Base-by-base conservation (phyloP, 805 yeast genomes). In the Candida piceae region DNA sequence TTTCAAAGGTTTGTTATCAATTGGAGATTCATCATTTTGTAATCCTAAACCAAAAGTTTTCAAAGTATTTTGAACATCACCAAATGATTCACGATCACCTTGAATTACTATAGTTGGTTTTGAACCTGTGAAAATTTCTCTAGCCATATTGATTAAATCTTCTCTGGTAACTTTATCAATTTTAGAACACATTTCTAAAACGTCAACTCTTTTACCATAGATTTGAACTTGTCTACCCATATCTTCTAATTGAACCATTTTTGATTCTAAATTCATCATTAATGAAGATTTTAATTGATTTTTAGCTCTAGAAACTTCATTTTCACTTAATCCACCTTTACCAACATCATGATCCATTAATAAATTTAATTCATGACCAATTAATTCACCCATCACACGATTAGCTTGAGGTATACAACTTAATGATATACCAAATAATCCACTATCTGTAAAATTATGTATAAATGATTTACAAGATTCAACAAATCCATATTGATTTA, bases 201-300 rank as follows among this genome's bases (percentile, higher is more conserved):
- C 80, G 11, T 84, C 77, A 7, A 89, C 74, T 46, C 84, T 76
- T 46, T 73, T 74, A 29, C 87, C 86, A 55, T 84, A 87, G 31
- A 85, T 76, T 60, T 85, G 95, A 18, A 93, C 78, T 60, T 93
- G 98, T 60, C 97, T 78, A 11, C 97, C 97, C 63, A 89, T 70
- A 53, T 93, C 98, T 62, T 93, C 98, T 38, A 93, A 67, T 54
- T 86, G 89, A n/a, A 94, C 94, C 70, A 90, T 72, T 57, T 84
- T 87, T 46, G 93, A 80, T 60, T 93, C 98, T 32, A 89, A 71
- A 53, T 89, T 90, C 96, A 90, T 90, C 58, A 90, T 69, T 41
- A 93, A 66, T 7, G 95, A 83, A 4, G 93, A 80, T 30, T 85
- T 78, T 42, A 93, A 72, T 66, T 90, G 97, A 60, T 86, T 89